Percentiles rank a stretch among this genome's conserved stretches.
These are phyloP conservation scores for Infundibulicybe gibba DNA, from an alignment of 768 basidiomycete genomes.

Conservation along the genomic window DNA sequence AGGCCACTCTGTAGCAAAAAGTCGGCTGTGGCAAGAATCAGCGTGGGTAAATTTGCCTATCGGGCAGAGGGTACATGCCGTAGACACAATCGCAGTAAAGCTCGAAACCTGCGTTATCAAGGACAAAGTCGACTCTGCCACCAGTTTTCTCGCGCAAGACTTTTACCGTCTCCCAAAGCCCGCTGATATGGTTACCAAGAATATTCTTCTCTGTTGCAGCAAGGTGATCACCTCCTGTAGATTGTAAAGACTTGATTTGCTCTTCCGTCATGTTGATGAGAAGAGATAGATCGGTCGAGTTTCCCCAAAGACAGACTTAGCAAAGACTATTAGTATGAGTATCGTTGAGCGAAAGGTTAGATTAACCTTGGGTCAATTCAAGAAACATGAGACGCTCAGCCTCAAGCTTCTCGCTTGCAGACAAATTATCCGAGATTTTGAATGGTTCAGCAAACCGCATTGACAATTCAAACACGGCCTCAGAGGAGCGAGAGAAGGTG, in stretches of 20 bases:
- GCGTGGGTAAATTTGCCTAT: neutral
- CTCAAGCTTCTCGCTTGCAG: conserved; percentile 56
- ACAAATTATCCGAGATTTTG: conserved; percentile 51
- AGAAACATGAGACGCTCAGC: conserved; percentile 84
- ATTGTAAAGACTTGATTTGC: conserved; percentile 94
- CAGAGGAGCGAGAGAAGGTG: conserved; percentile 88
- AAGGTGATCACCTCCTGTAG: conserved; percentile 92
- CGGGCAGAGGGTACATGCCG: conserved; percentile 39
- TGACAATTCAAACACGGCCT: conserved; percentile 93
- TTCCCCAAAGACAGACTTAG: conserved; percentile 92
- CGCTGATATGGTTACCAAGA: conserved; percentile 75
- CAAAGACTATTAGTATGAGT: conserved; percentile 4
- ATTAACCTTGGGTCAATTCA: conserved; percentile 84
- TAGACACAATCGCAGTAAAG: conserved; percentile 86
- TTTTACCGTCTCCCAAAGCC: conserved; percentile 74
- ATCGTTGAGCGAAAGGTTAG: neutral
- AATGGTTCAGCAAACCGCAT: conserved; percentile 88
- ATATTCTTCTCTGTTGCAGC: conserved; percentile 97
- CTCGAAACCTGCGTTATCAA: conserved; percentile 90
- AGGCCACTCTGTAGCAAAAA: conserved; percentile 90
- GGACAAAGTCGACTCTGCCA: conserved; percentile 75
- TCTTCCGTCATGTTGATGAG: conserved; percentile 98
- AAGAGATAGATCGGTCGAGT: conserved; percentile 92
- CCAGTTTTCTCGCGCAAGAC: conserved; percentile 66
- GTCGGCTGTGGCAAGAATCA: conserved; percentile 55